Base-by-base conservation (phyloP, 768 basidiomycete species). In the Rhizopogon roseolus region DNA sequence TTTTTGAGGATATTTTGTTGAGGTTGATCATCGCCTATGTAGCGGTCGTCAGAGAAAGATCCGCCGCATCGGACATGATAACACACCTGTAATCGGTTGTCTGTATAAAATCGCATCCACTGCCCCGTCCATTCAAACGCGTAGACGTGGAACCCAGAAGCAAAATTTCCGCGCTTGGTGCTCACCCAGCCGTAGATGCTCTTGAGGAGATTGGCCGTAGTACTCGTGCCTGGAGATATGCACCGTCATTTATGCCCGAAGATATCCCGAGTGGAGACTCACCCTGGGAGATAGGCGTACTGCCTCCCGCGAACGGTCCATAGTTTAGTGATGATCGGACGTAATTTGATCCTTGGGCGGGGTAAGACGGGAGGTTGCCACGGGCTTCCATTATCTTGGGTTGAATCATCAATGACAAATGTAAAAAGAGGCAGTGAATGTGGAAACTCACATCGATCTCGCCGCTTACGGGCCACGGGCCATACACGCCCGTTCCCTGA, bases 321-420 rank as follows among this genome's bases (percentile, higher is more conserved):
- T 86, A 94, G 66, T 84, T 84, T 19, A 94, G 69, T 32, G 80
- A 75, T 5, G 82, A 77, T 53, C 84, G 73, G 19, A 77, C 73
- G 56, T 71, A 78, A 65, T 78, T 76, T 53, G 69, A 63, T 48
- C 79, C 78, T 59, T 76, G 71, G 0, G 63, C 71, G 9, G 67
- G 54, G 62, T 79, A 75, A 11, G 68, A 65, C n/a, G 71, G 70
- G 17, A 62, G 61, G 66, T 78, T 81, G 22, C 79, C 77, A 61
- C 73, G 78, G 57, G 71, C 82, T 73, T 70, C 81, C 78, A 74
- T 73, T 55, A 81, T 74, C 78, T 22, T 81, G 61, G 9, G 8
- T 36, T n/a, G 56, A 2, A 58, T 22, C 28, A 3, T 34, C 6
- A 9, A 13, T 1, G 29, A 41, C 2, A 19, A 6, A 11, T 28